Percentiles rank a stretch among this genome's conserved stretches.
These are phyloP conservation scores for Sugiyamaella lignohabitans DNA, from an alignment of 805 yeast species.

Conservation along the genomic window DNA sequence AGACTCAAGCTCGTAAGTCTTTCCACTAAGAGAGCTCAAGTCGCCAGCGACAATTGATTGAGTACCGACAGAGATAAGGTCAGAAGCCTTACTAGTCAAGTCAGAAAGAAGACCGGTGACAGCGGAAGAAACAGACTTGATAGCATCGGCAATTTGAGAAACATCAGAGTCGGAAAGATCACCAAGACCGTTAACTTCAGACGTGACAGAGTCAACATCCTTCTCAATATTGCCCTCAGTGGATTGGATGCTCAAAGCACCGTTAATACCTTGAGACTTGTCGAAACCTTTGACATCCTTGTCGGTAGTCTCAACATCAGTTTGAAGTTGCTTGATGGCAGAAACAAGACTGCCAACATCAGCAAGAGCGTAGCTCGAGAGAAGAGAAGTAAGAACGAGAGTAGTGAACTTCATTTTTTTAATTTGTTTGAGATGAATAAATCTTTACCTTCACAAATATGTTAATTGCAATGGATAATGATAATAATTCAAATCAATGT, in stretches of 20 bases:
- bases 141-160: slow-evolving; percentile 6
- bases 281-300: slow-evolving; percentile 10
- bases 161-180: slow-evolving; percentile 14
- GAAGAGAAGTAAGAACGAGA: neutral
- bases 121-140: slow-evolving; percentile 13
- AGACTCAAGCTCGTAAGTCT: slow-evolving; percentile 21
- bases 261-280: slow-evolving; percentile 22
- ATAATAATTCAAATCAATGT: neutral
- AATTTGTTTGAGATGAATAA: no score
- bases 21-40: slow-evolving; percentile 18
- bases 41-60: slow-evolving; percentile 21
- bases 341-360: slow-evolving; percentile 5
- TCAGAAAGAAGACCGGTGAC: slow-evolving; percentile 19
- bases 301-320: slow-evolving; percentile 11
- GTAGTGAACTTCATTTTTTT: slow-evolving; percentile 3
- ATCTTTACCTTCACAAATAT: slow-evolving; percentile 2
- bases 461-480: neutral
- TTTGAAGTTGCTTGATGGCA: slow-evolving; percentile 10
- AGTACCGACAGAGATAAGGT: slow-evolving; percentile 22
- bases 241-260: slow-evolving; percentile 28
- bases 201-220: slow-evolving; percentile 16
- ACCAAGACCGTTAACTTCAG: slow-evolving; percentile 8
- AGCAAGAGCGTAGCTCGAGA: neutral
- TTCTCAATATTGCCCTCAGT: slow-evolving; percentile 18
- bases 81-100: slow-evolving; percentile 22